Percentiles rank a stretch among this genome's conserved stretches.
Conservation (phyloP, 306 rosid species). For the Quercus dentata region DNA sequence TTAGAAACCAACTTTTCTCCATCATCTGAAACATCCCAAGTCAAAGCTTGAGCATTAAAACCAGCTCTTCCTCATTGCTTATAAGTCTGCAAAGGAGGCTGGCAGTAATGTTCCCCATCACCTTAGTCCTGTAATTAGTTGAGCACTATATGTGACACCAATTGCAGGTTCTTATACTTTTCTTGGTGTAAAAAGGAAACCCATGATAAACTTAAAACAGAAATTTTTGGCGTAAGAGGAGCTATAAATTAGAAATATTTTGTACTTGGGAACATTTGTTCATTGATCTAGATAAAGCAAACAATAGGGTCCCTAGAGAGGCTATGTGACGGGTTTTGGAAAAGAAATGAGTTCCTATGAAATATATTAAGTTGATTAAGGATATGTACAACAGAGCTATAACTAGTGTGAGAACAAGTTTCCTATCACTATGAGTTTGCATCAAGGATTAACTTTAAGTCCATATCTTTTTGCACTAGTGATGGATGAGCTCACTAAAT, state of each 20-base stretch:
- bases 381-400: too few species aligned
- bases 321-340: too few species aligned
- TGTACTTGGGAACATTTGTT: not conserved
- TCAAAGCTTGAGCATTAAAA: not conserved
- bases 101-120: conserved; percentile 5
- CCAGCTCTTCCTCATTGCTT: not conserved
- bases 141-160: not conserved
- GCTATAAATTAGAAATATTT: not conserved
- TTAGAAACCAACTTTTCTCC: not conserved
- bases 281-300: not conserved
- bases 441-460: too few species aligned
- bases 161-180: not conserved
- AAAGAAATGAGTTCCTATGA: too few species aligned
- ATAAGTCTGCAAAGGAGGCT: not conserved
- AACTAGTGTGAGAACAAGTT: too few species aligned
- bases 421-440: too few species aligned
- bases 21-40: not conserved
- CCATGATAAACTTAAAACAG: not conserved
- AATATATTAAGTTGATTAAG: too few species aligned
- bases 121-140: not conserved
- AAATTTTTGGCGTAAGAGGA: not conserved
- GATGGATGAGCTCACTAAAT: too few species aligned
- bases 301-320: too few species aligned
- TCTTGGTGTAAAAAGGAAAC: not conserved
- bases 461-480: too few species aligned